Conservation (phyloP, 306 rosid genomes). For the Hippophae tibetana region DNA sequence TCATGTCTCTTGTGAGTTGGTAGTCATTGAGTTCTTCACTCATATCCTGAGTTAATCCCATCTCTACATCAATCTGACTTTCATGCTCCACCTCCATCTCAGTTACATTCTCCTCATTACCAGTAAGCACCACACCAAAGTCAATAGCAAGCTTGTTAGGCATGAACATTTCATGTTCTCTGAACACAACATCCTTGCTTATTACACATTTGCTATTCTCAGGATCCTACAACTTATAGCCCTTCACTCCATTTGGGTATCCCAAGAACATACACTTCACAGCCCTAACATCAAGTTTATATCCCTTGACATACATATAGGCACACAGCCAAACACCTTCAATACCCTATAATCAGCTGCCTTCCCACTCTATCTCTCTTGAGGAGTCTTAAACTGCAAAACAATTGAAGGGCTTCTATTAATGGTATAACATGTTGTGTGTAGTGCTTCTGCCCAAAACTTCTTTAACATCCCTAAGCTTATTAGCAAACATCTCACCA, state of each 20-base stretch:
- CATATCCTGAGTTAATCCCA: too few relatives aligned
- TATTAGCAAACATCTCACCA: background rate
- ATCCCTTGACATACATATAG: background rate
- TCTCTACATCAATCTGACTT: too few relatives aligned
- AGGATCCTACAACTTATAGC: background rate
- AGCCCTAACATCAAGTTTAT: background rate
- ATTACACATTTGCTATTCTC: background rate
- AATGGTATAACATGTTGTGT: background rate
- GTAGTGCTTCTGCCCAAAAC: background rate
- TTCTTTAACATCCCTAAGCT: background rate
- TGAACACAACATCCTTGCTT: background rate
- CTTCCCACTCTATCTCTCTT: background rate
- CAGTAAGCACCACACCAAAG: background rate
- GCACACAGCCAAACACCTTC: background rate
- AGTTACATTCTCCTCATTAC: too few relatives aligned
- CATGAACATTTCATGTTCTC: background rate
- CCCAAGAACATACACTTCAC: background rate
- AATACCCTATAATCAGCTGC: background rate
- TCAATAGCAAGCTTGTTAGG: too few relatives aligned
- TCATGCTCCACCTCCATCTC: background rate
- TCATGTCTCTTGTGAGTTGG: background rate
- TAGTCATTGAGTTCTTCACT: too few relatives aligned
- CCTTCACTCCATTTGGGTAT: background rate
- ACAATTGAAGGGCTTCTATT: background rate
- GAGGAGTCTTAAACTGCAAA: background rate